Evolutionary conservation across 345 rosid genomes (phyloP).

Genomic region (Durio zibethinus): DNA sequence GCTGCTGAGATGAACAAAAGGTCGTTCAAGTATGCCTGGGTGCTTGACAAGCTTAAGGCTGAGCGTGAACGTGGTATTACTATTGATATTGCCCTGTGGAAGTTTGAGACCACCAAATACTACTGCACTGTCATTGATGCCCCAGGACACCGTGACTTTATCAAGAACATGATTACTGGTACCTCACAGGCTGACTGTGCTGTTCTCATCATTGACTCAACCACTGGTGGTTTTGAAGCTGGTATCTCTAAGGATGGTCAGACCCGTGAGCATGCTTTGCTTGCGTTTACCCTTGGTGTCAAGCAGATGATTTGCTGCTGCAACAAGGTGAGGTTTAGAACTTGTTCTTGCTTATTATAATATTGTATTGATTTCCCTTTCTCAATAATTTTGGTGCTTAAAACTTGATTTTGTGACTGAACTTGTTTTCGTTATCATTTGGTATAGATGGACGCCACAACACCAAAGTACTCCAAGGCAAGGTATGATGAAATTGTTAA

Average conservation of each 20-base stretch:
- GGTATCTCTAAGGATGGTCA: conserved; percentile 88
- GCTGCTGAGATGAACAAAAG: conserved; percentile 85
- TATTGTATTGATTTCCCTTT: not conserved
- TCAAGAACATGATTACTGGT: conserved; percentile 81
- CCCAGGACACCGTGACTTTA: conserved; percentile 75
- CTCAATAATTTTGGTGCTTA: no score
- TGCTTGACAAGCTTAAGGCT: conserved; percentile 77
- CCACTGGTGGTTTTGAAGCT: conserved; percentile 84
- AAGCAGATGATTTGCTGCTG: conserved; percentile 80
- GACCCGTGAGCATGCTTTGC: conserved; percentile 72
- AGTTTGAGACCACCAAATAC: conserved; percentile 70
- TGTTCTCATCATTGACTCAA: conserved; percentile 71
- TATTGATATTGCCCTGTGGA: conserved; percentile 70
- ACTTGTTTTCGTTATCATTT: not conserved
- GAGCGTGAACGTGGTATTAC: conserved; percentile 85
- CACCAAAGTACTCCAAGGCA: conserved; percentile 43
- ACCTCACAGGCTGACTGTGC: conserved; percentile 85
- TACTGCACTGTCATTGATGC: conserved; percentile 82
- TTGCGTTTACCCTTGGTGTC: conserved; percentile 71
- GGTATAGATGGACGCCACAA: conserved; percentile 41
- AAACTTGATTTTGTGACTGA: not conserved
- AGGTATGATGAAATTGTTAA: conserved; percentile 43
- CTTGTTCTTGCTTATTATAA: not conserved
- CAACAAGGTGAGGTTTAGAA: conserved; percentile 46
- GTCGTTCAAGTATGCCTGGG: conserved; percentile 81